phyloP scores from a whole-genome alignment of 2,329 filamentous ascomycete genomes.

The Gaeumannomyces tritici region DNA sequence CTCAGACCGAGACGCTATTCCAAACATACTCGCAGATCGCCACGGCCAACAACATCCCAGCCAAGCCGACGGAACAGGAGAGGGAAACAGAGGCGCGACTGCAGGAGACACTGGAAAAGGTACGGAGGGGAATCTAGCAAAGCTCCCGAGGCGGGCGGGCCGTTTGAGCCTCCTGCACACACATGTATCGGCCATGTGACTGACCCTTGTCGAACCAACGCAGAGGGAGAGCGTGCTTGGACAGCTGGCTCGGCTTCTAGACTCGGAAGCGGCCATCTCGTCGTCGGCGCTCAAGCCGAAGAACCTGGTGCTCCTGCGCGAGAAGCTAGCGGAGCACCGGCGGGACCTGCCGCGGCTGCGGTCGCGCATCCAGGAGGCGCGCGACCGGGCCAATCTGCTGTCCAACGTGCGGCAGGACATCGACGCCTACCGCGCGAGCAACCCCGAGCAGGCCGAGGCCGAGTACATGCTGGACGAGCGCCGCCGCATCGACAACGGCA shows the following conservation, averaged over 20 bases:
- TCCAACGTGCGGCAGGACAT: constrained; percentile 89
- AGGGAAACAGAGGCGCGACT: constrained; percentile 68
- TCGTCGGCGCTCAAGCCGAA: constrained; percentile 95
- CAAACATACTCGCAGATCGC: constrained; percentile 89
- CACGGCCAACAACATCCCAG: constrained; percentile 65
- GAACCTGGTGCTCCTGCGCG: constrained; percentile 83
- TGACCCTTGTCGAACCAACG: not conserved
- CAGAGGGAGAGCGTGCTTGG: constrained; percentile 74
- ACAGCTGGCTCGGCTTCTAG: constrained; percentile 80
- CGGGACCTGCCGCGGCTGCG: constrained; percentile 72
- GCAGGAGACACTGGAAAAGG: constrained; percentile 75
- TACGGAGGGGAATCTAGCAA: constrained; percentile 23
- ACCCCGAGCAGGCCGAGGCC: constrained; percentile 75
- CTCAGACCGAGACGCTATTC: constrained; percentile 72
- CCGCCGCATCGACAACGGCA: constrained; percentile 74
- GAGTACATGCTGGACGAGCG: constrained; percentile 97
- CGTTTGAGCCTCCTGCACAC: too few species aligned
- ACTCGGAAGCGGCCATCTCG: constrained; percentile 80
- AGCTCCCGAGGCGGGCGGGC: too few species aligned
- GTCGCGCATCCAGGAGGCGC: constrained; percentile 62
- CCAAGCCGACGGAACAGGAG: constrained; percentile 81
- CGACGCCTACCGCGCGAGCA: constrained; percentile 72
- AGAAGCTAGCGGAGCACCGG: constrained; percentile 80
- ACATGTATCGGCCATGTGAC: too few species aligned
- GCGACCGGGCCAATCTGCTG: constrained; percentile 82